Base-by-base conservation (phyloP, 331 rosid species). In the Quercus tomentella region DNA sequence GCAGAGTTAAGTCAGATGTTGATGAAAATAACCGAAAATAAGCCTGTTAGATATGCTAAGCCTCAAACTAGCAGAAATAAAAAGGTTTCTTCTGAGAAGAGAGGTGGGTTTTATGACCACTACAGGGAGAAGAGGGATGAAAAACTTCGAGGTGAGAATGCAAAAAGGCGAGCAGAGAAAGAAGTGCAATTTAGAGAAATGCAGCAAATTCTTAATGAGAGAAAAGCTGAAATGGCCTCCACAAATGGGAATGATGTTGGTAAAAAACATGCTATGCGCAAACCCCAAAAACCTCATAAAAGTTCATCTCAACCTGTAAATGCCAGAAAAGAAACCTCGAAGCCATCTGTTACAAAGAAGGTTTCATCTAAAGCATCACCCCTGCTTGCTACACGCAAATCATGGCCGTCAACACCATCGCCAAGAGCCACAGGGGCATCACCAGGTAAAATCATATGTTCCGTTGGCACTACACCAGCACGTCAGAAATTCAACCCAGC, bases 71-170 rank as follows among this genome's bases (percentile, higher is more conserved):
- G 81, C 81, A 89, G 80, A 88, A 91, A 82, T 25, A 87, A 87
- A 76, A 87, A 80, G 66, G 82, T 80, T 78, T 77, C 88, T 41
- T 79, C 87, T 74, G 96, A 92, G 77, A 89, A 87, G 77, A 90
- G 89, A 88, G 97, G 97, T 62, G 97, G 88, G 55, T 87, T 90
- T 76, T 91, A 89, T 83, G 93, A 91, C 81, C 82, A 90, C 77
- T 91, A 91, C 89, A 93, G 90, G 89, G 94, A 85, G 81, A 95
- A 89, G 83, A 90, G 97, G 76, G 96, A 93, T 79, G 94, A 91
- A 76, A 95, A 96, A 84, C 97, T 91, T 56, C 77, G 81, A 72
- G 93, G 83, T 57, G 92, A 80, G 79, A 92, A 89, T 83, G 72
- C 89, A 73, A 90, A 86, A 75, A 85, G 74, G 73, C 79, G 74